A percentile compares a stretch with the other conserved stretches of the same genome.
Conservation (phyloP, 2,329 filamentous ascomycete genomes). For the Achaetomium macrosporum region DNA sequence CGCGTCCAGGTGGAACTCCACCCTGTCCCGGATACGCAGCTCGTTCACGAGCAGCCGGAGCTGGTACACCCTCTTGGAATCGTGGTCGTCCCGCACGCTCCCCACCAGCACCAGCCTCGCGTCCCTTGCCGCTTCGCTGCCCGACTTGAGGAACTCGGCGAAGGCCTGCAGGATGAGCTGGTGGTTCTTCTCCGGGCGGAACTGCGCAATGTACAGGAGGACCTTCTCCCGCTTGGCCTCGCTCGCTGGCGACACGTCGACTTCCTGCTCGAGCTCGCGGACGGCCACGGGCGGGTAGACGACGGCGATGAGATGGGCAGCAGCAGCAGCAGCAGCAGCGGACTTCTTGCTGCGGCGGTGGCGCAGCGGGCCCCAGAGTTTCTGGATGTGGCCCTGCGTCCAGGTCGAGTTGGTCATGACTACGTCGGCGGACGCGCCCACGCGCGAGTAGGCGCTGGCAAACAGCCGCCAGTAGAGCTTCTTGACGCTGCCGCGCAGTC, state of each 20-base stretch:
- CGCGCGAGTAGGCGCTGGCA: conserved; percentile 72
- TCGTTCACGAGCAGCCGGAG: conserved; percentile 81
- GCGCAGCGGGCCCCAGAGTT: conserved; percentile 66
- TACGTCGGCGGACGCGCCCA: conserved; percentile 78
- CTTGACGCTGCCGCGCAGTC: conserved; percentile 65
- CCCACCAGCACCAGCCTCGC: conserved; percentile 79
- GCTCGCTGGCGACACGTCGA: conserved; percentile 64
- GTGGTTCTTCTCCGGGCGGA: conserved; percentile 96
- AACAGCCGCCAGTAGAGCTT: conserved; percentile 82
- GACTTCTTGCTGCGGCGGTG: conserved; percentile 36
- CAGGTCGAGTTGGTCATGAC: conserved; percentile 98
- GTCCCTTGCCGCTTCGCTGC: conserved; percentile 42
- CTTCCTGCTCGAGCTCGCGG: conserved; percentile 67
- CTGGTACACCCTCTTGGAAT: conserved; percentile 80
- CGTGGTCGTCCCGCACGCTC: conserved; percentile 79
- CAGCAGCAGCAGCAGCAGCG: no score
- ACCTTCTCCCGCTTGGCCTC: conserved; percentile 64
- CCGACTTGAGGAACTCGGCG: conserved; percentile 61
- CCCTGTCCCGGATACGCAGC: conserved; percentile 73
- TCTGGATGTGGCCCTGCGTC: conserved; percentile 79
- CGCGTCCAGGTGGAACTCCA: conserved; percentile 85
- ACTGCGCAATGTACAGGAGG: conserved; percentile 92
- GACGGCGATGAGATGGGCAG: conserved; percentile 55
- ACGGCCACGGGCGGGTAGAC: conserved; percentile 93
- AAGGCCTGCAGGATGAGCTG: conserved; percentile 80